Percentiles rank a stretch among this genome's conserved stretches.
Conservation (phyloP, 495 filamentous ascomycete species). For the Eremomyces bilateralis region DNA sequence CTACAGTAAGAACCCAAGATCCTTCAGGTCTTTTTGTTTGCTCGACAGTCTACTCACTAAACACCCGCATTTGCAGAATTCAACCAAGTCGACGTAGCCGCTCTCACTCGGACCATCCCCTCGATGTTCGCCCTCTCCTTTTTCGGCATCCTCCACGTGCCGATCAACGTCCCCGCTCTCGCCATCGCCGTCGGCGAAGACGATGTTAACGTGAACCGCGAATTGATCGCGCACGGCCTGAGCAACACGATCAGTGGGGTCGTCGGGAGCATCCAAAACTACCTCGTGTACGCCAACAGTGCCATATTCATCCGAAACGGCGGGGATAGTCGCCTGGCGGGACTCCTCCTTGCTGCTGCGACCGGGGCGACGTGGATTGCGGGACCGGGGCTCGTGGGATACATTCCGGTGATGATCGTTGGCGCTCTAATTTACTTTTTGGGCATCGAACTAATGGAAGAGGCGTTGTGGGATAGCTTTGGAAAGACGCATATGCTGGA, state of each 20-base stretch:
- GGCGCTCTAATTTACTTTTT: constrained; percentile 84
- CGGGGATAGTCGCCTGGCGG: constrained; percentile 66
- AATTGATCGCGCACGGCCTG: constrained; percentile 79
- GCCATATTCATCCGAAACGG: constrained; percentile 86
- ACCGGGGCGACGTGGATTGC: constrained; percentile 65
- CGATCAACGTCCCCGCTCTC: constrained; percentile 88
- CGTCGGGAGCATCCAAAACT: constrained; percentile 87
- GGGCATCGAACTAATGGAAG: constrained; percentile 70
- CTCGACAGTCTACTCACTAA: constrained; percentile 1
- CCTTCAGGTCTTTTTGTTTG: neutral
- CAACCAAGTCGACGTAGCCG: constrained; percentile 51
- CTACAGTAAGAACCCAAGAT: constrained; percentile 39
- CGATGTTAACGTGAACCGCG: constrained; percentile 71
- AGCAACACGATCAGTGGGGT: constrained; percentile 80
- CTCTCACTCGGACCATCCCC: constrained; percentile 58
- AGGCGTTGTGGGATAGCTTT: constrained; percentile 73
- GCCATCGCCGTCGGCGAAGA: constrained; percentile 79
- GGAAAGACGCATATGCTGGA: constrained; percentile 68
- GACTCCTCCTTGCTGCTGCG: constrained; percentile 59
- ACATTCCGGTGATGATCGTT: constrained; percentile 90
- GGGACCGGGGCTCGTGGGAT: constrained; percentile 74
- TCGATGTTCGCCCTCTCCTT: constrained; percentile 96
- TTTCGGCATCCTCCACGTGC: constrained; percentile 91
- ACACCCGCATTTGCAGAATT: constrained; percentile 33
- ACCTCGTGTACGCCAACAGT: constrained; percentile 91